A percentile compares a stretch with the other conserved stretches of the same genome.
Evolutionary conservation across 306 rosid genomes (phyloP).

Genomic region (Glycine soja): DNA sequence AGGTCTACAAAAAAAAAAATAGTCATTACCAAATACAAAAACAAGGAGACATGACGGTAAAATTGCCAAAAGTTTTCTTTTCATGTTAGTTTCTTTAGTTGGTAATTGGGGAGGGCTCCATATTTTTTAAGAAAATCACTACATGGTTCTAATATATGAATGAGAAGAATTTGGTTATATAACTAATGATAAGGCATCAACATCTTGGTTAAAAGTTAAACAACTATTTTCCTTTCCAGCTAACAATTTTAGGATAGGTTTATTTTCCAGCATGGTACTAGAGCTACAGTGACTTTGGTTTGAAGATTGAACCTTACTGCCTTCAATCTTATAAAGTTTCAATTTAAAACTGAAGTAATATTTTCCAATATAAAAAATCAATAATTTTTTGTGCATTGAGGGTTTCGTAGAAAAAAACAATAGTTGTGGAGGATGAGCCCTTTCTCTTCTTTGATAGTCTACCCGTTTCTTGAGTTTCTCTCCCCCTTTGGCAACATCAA

Average conservation of each 20-base stretch:
- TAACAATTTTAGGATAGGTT: not conserved
- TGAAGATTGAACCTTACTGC: not conserved
- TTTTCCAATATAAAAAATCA: slow-evolving; percentile 7
- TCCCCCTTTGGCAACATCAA: no score
- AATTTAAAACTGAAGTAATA: not conserved
- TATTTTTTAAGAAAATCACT: not conserved
- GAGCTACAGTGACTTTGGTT: not conserved
- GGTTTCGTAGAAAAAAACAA: no score
- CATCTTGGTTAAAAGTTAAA: not conserved
- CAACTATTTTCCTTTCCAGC: not conserved
- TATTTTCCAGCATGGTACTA: not conserved
- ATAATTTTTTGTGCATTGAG: not conserved
- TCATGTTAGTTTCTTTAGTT: not conserved
- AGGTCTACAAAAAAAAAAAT: not conserved
- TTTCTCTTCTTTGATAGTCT: no score
- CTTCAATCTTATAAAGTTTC: slow-evolving; percentile 1
- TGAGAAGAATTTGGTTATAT: not conserved
- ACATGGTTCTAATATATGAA: not conserved
- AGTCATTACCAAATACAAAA: no score
- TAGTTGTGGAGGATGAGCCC: no score
- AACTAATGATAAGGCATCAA: slow-evolving; percentile 2
- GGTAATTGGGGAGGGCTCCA: not conserved
- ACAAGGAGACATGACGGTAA: not conserved
- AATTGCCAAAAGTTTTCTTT: not conserved
- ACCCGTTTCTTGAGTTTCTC: no score